Base-by-base conservation (phyloP, 2,329 filamentous ascomycete genomes). In the Magnaporthiopsis incrustans region DNA sequence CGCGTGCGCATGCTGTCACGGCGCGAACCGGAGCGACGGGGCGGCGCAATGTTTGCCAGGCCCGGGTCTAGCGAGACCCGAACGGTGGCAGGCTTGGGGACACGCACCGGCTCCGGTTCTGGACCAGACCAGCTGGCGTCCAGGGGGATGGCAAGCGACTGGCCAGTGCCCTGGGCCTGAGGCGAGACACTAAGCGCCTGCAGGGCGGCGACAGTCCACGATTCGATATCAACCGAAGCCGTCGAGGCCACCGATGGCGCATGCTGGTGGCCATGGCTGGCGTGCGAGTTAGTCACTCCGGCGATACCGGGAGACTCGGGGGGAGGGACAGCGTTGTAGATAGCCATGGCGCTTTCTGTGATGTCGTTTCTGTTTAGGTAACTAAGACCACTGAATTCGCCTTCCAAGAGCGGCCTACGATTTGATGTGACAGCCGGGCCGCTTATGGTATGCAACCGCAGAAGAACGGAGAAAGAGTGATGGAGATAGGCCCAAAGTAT, bases 111-210 rank as follows among this genome's bases (percentile, higher is more conserved):
- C 67, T 74, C 59, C 72, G 62, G 67, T 67, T 63, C 70, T 68
- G 35, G 44, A 15, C 18, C 10, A 8, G 44, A 10, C 22, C 86
- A 38, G 15, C 15, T 38, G 14, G 12, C 85, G 74, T 96, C 90
- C 63, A 96, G 84, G 2, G 91, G 88, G 68, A 96, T 95, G 61
- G 87, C 81, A 63, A 96, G 81, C 5, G 87, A 81, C 33, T 84
- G 81, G 59, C 85, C 84, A 3, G 85, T 85, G 63, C 86, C 87
- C 61, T 81, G 80, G n/a, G 82, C 81, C 32, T 79, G 71, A 12
- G 84, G 79, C 0, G 84, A 82, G 57, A 88, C 76, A 71, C 77
- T 82, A 59, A 83, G 81, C 59, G 80, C 82, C 69, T 82, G 77
- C 59, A 86, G 79, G 7, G 85, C 82, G 25, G 80, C 81, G 63